A percentile compares a stretch with the other conserved stretches of the same genome.
Evolutionary conservation across 371 early-diverging fungal species (phyloP).

Genomic region (Apophysomyces elegans): DNA sequence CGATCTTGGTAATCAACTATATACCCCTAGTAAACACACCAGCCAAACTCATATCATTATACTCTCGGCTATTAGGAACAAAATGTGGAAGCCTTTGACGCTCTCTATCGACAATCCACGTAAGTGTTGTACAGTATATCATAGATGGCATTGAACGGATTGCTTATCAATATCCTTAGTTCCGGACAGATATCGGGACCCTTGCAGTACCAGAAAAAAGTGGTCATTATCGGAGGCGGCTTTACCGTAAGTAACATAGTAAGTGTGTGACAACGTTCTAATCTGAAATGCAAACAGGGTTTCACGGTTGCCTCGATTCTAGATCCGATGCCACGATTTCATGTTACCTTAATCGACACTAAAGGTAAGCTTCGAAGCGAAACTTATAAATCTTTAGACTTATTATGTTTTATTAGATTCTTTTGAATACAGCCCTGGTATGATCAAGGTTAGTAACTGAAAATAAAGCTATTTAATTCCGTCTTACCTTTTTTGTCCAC

Average conservation of each 20-base stretch:
- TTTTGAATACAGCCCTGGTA: slow-evolving; percentile 44
- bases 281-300: slow-evolving; percentile 31
- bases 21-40: too few species aligned
- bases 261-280: slow-evolving; percentile 25
- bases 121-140: slow-evolving; percentile 5
- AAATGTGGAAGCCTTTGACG: slow-evolving; percentile 29
- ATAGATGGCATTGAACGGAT: not conserved
- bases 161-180: slow-evolving; percentile 1
- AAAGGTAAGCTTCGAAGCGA: slow-evolving; percentile 19
- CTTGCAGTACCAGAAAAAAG: slow-evolving; percentile 15
- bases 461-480: not conserved
- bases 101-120: slow-evolving; percentile 5
- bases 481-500: not conserved
- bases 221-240: slow-evolving; percentile 30
- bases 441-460: slow-evolving; percentile 27
- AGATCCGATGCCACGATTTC: slow-evolving; percentile 34
- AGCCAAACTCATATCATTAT: too few species aligned
- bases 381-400: not conserved
- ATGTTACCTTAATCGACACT: slow-evolving; percentile 29
- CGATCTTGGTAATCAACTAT: slow-evolving; percentile 24
- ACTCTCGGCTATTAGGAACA: slow-evolving; percentile 19
- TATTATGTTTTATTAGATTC: slow-evolving; percentile 27
- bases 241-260: slow-evolving; percentile 27
- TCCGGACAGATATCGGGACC: slow-evolving; percentile 8
- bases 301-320: slow-evolving; percentile 32